These are phyloP conservation scores for Aurinia saxatilis DNA, from an alignment of 345 rosid species.

Conservation along the genomic window DNA sequence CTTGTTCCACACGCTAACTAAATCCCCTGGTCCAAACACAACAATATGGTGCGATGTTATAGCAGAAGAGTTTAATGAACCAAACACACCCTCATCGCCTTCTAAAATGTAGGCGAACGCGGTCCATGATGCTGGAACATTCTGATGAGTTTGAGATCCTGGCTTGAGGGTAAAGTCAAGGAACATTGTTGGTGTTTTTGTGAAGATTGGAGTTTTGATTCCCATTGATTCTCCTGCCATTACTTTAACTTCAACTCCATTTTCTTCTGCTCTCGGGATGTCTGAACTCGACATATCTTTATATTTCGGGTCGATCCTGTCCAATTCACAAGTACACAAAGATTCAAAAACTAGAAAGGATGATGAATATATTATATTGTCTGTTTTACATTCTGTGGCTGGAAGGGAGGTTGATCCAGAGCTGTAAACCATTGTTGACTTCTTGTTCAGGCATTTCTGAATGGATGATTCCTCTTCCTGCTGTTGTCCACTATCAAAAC, in stretches of 20 bases:
- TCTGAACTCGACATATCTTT: constrained; percentile 49
- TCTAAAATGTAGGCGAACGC: constrained; percentile 61
- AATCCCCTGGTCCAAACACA: constrained; percentile 66
- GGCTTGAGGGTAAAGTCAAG: constrained; percentile 74
- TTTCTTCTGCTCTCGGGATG: constrained; percentile 46
- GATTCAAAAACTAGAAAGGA: not conserved
- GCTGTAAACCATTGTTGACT: constrained; percentile 73
- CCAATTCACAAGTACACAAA: not conserved
- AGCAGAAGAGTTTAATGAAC: constrained; percentile 34
- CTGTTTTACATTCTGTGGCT: constrained; percentile 71
- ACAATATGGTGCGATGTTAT: constrained; percentile 46
- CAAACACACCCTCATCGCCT: constrained; percentile 71
- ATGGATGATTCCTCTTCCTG: constrained; percentile 93
- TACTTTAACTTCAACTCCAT: constrained; percentile 65
- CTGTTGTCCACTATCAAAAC: constrained; percentile 79
- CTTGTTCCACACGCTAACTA: constrained; percentile 66
- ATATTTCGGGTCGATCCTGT: constrained; percentile 79
- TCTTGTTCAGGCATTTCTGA: constrained; percentile 92
- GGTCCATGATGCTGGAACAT: constrained; percentile 64
- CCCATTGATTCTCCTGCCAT: constrained; percentile 97
- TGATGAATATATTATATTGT: not conserved
- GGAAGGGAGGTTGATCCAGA: constrained; percentile 93
- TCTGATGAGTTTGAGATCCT: constrained; percentile 48
- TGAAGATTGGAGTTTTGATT: constrained; percentile 51
- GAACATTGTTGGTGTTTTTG: constrained; percentile 72